These are phyloP conservation scores for Raphanus sativus DNA, from an alignment of 345 rosid genomes.

Conservation along the genomic window DNA sequence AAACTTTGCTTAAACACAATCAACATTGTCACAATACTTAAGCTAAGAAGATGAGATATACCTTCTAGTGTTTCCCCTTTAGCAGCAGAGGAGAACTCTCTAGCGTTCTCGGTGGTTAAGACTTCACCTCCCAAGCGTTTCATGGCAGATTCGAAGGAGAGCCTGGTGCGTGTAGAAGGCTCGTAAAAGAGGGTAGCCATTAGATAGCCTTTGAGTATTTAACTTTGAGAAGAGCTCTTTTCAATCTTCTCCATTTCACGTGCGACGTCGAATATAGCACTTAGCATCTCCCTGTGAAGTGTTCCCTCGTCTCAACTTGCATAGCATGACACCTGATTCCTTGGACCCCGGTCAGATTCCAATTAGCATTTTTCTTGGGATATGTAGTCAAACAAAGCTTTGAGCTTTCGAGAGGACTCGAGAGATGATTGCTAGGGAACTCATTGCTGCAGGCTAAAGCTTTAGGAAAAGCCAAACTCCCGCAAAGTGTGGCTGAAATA, in stretches of 20 bases:
- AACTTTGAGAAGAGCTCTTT: slow-evolving; percentile 70
- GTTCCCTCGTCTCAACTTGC: slow-evolving; percentile 35
- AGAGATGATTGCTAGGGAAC: slow-evolving; percentile 29
- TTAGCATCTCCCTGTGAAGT: slow-evolving; percentile 56
- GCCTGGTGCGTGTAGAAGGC: slow-evolving; percentile 98
- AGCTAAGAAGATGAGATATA: slow-evolving; percentile 11
- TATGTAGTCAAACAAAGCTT: slow-evolving; percentile 20
- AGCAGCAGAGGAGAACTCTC: slow-evolving; percentile 92
- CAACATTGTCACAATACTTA: neutral
- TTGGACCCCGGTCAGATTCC: no score
- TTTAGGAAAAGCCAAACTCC: slow-evolving; percentile 26
- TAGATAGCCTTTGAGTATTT: slow-evolving; percentile 75
- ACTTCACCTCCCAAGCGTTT: slow-evolving; percentile 94
- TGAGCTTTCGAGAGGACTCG: slow-evolving; percentile 13
- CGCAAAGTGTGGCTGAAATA: slow-evolving; percentile 26
- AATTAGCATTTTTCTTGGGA: slow-evolving; percentile 33
- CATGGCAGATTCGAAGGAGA: slow-evolving; percentile 96
- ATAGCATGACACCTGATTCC: slow-evolving; percentile 47
- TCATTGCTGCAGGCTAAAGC: slow-evolving; percentile 17
- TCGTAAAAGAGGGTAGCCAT: slow-evolving; percentile 97
- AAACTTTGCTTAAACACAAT: neutral
- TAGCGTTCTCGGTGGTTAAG: slow-evolving; percentile 89
- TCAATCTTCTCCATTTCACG: slow-evolving; percentile 82
- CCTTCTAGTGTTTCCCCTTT: slow-evolving; percentile 99
- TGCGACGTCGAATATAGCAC: slow-evolving; percentile 77